Base-by-base conservation (phyloP, 768 basidiomycete genomes). In the Tulasnella sp. region DNA sequence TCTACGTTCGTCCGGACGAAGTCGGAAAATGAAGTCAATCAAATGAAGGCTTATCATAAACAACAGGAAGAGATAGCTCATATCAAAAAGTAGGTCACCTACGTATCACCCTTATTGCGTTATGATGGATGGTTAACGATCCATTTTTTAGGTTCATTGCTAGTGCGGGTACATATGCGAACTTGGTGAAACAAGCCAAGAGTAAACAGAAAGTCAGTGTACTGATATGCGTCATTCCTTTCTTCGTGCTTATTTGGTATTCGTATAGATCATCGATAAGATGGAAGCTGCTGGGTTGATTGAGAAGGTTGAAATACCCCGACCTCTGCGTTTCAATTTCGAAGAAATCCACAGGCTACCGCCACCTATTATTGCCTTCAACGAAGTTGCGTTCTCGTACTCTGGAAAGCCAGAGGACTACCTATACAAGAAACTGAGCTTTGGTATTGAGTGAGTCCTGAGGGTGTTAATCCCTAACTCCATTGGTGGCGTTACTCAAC, bases 231-330 rank as follows among this genome's bases (percentile, higher is more conserved):
- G 39, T 34, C 41, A 6, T 39, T 28, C 20, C 20, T 15, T 37
- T 34, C 37, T 16, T 8, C 15, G 4, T n/a, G n/a, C n/a, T n/a
- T n/a, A n/a, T n/a, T n/a, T n/a, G n/a, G n/a, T n/a, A n/a, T n/a
- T n/a, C n/a, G n/a, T 19, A 19, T 37, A 61, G 77, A 98, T 99
- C 57, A 93, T 99, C 68, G 93, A 99, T 74, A 99, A 99, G 78
- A 99, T 99, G 93, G 95, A 99, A 73, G 93, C 93, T 24, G 93
- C 92, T 12, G 93, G 93, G 56, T 74, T 99, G 37, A 75, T 99
- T 63, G 89, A 99, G 67, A 90, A 89, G 69, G 70, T 95, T 53
- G 89, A 92, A 62, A 64, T 65, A 3, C 72, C 75, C 31, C 79
- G 76, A 59, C 77, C 77, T 13, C 72, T 99, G 29, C 72, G 78